These are phyloP conservation scores for Aspergillus tanneri DNA, from an alignment of 2,329 filamentous ascomycete genomes.

Conservation along the genomic window DNA sequence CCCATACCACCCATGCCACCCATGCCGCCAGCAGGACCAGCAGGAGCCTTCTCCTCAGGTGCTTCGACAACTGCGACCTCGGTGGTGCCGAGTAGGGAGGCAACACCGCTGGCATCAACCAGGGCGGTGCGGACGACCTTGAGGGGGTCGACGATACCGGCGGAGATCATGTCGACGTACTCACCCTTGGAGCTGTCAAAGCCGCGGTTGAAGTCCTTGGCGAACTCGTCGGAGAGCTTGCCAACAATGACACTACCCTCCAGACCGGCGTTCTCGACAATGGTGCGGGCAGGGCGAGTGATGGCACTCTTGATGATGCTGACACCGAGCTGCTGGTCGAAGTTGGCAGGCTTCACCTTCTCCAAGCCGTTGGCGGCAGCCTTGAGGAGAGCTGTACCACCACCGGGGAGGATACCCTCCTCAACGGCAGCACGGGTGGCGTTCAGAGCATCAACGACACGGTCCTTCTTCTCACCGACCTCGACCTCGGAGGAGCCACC, in stretches of 20 bases:
- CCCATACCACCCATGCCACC: constrained; percentile 53
- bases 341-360: constrained; percentile 85
- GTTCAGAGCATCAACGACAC: constrained; percentile 97
- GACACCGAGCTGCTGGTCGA: constrained; percentile 98
- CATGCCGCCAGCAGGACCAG: constrained; percentile 58
- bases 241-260: constrained; percentile 96
- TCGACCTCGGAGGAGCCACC: constrained; percentile 97
- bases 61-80: constrained; percentile 98
- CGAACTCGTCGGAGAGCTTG: constrained; percentile 95
- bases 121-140: constrained; percentile 98
- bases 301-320: constrained; percentile 98
- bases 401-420: constrained; percentile 97
- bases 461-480: constrained; percentile 99
- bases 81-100: constrained; percentile 93
- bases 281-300: constrained; percentile 87
- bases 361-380: constrained; percentile 84
- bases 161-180: constrained; percentile 97
- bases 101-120: constrained; percentile 91
- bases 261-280: constrained; percentile 95
- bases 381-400: constrained; percentile 97
- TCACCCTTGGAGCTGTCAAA: constrained; percentile 96
- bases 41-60: constrained; percentile 79
- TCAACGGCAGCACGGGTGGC: constrained; percentile 97
- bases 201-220: constrained; percentile 92
- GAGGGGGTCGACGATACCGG: constrained; percentile 97